Conservation (phyloP, 139 green algal species). For the Picochlorum sp. region DNA sequence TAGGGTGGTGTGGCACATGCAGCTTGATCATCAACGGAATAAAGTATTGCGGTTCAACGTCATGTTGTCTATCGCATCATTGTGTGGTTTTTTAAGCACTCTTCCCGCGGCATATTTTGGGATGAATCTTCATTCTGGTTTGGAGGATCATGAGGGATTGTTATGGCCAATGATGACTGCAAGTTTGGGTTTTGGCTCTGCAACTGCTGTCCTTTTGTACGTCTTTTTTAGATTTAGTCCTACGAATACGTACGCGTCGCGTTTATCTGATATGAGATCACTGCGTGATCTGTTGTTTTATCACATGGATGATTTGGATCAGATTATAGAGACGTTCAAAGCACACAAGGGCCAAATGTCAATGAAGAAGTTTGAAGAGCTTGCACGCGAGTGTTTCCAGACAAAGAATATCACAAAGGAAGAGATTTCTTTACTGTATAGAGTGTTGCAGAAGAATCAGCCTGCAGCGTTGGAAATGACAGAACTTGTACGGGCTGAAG, state of each 20-base stretch:
- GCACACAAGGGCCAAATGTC: slow-evolving; percentile 13
- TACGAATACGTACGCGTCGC: slow-evolving; percentile 25
- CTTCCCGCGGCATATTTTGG: slow-evolving; percentile 45
- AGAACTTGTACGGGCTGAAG: slow-evolving; percentile 24
- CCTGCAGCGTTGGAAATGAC: slow-evolving; percentile 26
- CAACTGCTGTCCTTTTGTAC: slow-evolving; percentile 11
- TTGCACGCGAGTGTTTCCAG: slow-evolving; percentile 18
- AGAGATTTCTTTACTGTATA: slow-evolving; percentile 41
- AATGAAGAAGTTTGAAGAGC: slow-evolving; percentile 19
- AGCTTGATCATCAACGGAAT: slow-evolving; percentile 45
- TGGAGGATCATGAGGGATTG: slow-evolving; percentile 25
- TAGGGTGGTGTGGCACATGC: slow-evolving; percentile 46
- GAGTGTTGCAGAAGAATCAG: slow-evolving; percentile 32
- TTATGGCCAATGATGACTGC: slow-evolving; percentile 36
- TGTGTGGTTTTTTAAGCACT: slow-evolving; percentile 25
- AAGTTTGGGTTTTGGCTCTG: not conserved
- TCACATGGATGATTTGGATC: slow-evolving; percentile 46
- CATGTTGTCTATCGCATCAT: slow-evolving; percentile 26
- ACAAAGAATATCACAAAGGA: slow-evolving; percentile 21
- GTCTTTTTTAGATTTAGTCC: slow-evolving; percentile 31
- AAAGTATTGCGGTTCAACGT: slow-evolving; percentile 46
- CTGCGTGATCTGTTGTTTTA: slow-evolving; percentile 38
- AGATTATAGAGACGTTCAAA: slow-evolving; percentile 9
- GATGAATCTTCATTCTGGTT: slow-evolving; percentile 43
- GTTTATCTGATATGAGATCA: slow-evolving; percentile 36